Evolutionary conservation across 2,329 filamentous ascomycete genomes (phyloP).

Genomic region (Aspergillus hiratsukae): DNA sequence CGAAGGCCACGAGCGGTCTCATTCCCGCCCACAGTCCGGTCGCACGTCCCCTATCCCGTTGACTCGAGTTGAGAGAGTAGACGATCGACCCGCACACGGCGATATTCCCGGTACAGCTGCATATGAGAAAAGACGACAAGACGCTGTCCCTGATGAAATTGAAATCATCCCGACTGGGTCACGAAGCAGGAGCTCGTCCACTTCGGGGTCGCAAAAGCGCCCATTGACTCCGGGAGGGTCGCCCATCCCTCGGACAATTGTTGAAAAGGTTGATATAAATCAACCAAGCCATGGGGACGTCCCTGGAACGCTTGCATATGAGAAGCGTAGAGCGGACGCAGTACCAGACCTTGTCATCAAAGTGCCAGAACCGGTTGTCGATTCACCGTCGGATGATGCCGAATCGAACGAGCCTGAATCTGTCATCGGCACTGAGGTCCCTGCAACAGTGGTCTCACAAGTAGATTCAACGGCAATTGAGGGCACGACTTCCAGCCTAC

Average conservation of each 20-base stretch:
- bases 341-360: conserved; percentile 55
- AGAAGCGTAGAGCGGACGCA: conserved; percentile 55
- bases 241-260: conserved; percentile 55
- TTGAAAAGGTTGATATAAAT: conserved; percentile 57
- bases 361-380: conserved; percentile 38
- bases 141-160: conserved; percentile 61
- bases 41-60: conserved; percentile 53
- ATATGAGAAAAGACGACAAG: conserved; percentile 54
- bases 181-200: conserved; percentile 39
- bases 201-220: conserved; percentile 39
- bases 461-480: conserved; percentile 39
- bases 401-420: conserved; percentile 16
- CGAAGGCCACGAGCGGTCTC: conserved; percentile 46
- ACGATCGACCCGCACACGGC: conserved; percentile 55
- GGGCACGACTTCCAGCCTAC: conserved; percentile 28
- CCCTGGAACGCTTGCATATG: conserved; percentile 56
- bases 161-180: conserved; percentile 51
- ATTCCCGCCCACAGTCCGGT: conserved; percentile 36
- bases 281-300: conserved; percentile 57
- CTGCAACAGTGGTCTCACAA: conserved; percentile 42
- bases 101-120: conserved; percentile 59
- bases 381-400: conserved; percentile 12
- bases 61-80: conserved; percentile 61
- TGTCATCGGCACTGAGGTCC: conserved; percentile 25
- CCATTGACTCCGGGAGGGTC: conserved; percentile 49